A percentile compares a stretch with the other conserved stretches of the same genome.
Conservation (phyloP, 2,329 filamentous ascomycete species). For the Xylariaceae sp. region DNA sequence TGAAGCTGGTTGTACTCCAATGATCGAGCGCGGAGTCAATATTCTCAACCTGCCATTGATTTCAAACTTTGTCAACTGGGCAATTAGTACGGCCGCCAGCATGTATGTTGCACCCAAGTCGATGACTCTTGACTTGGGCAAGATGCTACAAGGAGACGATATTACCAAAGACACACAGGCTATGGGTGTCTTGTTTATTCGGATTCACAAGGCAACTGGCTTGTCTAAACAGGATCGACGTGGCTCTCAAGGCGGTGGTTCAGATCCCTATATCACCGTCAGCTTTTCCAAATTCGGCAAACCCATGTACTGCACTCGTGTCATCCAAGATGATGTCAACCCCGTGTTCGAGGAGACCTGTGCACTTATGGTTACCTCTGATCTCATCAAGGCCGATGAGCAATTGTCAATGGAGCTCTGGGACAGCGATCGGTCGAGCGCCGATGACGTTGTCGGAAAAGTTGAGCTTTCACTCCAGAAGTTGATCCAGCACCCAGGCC, state of each 20-base stretch:
- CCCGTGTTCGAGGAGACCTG: slow-evolving; percentile 88
- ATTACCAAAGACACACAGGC: slow-evolving; percentile 87
- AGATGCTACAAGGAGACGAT: slow-evolving; percentile 86
- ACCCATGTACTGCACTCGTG: slow-evolving; percentile 94
- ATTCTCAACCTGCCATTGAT: slow-evolving; percentile 89
- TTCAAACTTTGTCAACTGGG: slow-evolving; percentile 95
- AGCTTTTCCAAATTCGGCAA: slow-evolving; percentile 96
- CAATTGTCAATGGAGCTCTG: slow-evolving; percentile 91
- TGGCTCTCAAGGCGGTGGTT: slow-evolving; percentile 81
- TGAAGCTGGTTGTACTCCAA: slow-evolving; percentile 83
- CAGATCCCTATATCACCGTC: slow-evolving; percentile 92
- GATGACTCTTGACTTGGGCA: slow-evolving; percentile 86
- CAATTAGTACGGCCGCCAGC: slow-evolving; percentile 79
- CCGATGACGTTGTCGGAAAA: slow-evolving; percentile 94
- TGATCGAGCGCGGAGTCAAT: slow-evolving; percentile 88
- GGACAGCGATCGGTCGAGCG: slow-evolving; percentile 90
- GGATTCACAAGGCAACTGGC: slow-evolving; percentile 82
- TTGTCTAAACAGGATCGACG: slow-evolving; percentile 88
- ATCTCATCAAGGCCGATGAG: slow-evolving; percentile 90
- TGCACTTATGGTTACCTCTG: slow-evolving; percentile 80
- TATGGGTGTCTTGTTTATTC: slow-evolving; percentile 85
- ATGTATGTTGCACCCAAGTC: slow-evolving; percentile 96
- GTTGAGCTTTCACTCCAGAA: slow-evolving; percentile 92
- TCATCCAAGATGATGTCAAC: slow-evolving; percentile 92
- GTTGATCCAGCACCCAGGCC: slow-evolving; percentile 88